phyloP scores from a whole-genome alignment of 306 rosid genomes.

The Macrotyloma uniflorum region DNA sequence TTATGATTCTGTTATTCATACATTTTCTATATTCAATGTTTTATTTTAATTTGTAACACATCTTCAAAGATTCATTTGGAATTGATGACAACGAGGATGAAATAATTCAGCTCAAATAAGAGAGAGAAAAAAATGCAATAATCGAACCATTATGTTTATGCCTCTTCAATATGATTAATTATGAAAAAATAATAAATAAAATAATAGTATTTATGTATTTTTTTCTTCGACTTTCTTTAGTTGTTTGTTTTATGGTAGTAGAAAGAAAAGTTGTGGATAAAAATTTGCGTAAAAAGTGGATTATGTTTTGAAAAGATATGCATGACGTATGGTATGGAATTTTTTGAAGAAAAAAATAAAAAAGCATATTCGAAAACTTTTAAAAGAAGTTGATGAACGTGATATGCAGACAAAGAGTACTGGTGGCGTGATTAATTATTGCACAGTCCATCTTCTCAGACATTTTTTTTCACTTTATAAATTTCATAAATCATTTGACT shows the following conservation, averaged over 20 bases:
- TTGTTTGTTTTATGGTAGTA: too few species aligned
- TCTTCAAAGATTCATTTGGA: too few species aligned
- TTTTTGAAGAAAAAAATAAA: neutral
- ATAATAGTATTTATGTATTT: too few species aligned
- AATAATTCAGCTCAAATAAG: too few species aligned
- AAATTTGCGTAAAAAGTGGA: slow-evolving; percentile 2
- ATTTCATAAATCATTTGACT: slow-evolving; percentile 26
- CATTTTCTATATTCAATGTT: neutral
- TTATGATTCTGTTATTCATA: neutral
- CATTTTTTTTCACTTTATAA: slow-evolving; percentile 23
- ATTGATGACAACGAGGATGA: too few species aligned
- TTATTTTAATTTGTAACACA: slow-evolving; percentile 7
- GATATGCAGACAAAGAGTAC: slow-evolving; percentile 25
- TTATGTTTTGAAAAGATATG: slow-evolving; percentile 41
- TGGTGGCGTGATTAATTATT: slow-evolving; percentile 11
- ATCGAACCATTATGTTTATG: too few species aligned
- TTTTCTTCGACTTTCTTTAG: too few species aligned
- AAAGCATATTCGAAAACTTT: slow-evolving; percentile 7
- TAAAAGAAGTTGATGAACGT: slow-evolving; percentile 13
- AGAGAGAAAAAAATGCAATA: too few species aligned
- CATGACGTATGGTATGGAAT: slow-evolving; percentile 29
- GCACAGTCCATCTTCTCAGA: neutral
- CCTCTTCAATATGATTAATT: too few species aligned
- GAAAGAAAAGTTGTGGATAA: slow-evolving; percentile 1
- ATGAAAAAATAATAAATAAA: too few species aligned